phyloP scores from a whole-genome alignment of 345 rosid species.

The thale cress (Arabidopsis thaliana) region DNA sequence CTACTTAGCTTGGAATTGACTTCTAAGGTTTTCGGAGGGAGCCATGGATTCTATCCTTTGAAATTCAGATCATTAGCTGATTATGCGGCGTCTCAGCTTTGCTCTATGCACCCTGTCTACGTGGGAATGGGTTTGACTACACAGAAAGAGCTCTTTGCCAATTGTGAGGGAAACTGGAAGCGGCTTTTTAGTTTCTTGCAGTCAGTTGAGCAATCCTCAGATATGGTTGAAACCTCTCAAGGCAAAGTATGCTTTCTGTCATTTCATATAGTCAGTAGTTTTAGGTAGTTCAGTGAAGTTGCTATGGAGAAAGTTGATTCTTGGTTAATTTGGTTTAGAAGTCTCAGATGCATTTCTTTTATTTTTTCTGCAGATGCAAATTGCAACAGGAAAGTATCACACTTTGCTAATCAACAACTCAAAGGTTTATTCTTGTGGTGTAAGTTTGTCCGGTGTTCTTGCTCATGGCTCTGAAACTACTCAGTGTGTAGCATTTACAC shows the following conservation, averaged over 20 bases:
- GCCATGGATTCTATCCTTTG: slow-evolving; percentile 63
- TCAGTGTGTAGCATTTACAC: slow-evolving; percentile 81
- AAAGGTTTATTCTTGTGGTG: slow-evolving; percentile 89
- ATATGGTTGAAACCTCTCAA: slow-evolving; percentile 76
- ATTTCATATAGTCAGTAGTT: neutral
- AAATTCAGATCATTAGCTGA: slow-evolving; percentile 83
- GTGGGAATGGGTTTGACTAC: slow-evolving; percentile 55
- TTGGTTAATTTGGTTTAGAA: slow-evolving; percentile 18
- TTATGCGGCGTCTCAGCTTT: slow-evolving; percentile 82
- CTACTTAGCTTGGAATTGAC: slow-evolving; percentile 77
- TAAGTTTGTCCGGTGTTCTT: slow-evolving; percentile 86
- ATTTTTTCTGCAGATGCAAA: slow-evolving; percentile 75
- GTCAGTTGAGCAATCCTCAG: slow-evolving; percentile 75
- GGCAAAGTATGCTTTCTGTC: slow-evolving; percentile 73
- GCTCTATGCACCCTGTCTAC: slow-evolving; percentile 58
- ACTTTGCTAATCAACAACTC: slow-evolving; percentile 86
- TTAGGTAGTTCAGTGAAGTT: slow-evolving; percentile 4
- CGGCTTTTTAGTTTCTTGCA: slow-evolving; percentile 89
- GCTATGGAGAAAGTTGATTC: neutral
- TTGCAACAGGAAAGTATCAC: slow-evolving; percentile 90
- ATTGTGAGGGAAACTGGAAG: slow-evolving; percentile 89
- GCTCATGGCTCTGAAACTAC: slow-evolving; percentile 96
- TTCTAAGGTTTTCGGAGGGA: slow-evolving; percentile 74
- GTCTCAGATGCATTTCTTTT: slow-evolving; percentile 32
- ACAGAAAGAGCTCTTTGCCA: slow-evolving; percentile 70